Conservation (phyloP, 148 eudicot genomes). For the Agrostemma githago region DNA sequence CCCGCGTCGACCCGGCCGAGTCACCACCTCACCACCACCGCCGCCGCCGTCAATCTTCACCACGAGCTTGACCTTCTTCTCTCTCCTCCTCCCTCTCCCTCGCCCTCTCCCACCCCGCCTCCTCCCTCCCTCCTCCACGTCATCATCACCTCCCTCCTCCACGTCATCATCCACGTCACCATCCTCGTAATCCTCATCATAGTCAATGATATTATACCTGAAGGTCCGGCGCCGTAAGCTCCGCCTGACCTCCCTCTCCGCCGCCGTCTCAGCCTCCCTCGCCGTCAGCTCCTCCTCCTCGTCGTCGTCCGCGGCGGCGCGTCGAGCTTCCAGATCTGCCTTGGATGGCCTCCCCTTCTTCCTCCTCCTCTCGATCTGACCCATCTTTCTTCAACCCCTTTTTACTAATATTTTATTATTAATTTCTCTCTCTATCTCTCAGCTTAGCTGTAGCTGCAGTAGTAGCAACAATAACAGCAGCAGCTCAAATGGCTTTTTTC, state of each 20-base stretch:
- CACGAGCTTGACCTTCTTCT: not conserved
- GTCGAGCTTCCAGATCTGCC: conserved; percentile 62
- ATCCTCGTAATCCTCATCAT: conserved; percentile 55
- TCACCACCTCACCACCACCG: not conserved
- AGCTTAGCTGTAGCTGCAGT: not conserved
- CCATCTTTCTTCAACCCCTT: conserved; percentile 40
- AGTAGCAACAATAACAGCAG: not conserved
- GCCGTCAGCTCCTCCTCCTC: conserved; percentile 9
- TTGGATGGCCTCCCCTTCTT: conserved; percentile 76
- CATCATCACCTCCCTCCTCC: conserved; percentile 40
- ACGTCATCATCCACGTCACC: conserved; percentile 19
- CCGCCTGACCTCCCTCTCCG: conserved; percentile 28
- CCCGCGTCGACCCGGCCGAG: conserved; percentile 22
- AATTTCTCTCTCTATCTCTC: conserved; percentile 21
- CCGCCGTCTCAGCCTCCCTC: conserved; percentile 24
- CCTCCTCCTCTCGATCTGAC: conserved; percentile 71
- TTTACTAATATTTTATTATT: not conserved
- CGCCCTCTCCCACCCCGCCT: not conserved
- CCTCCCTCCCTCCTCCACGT: conserved; percentile 27
- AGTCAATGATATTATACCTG: conserved; percentile 50
- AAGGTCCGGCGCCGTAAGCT: conserved; percentile 46
- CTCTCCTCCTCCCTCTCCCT: not conserved
- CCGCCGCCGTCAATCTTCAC: not conserved
- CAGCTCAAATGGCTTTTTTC: conserved; percentile 8
- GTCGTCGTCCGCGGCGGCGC: conserved; percentile 20